Evolutionary conservation across 169 alveolate genomes (phyloP).

Genomic region (Plasmodium berghei): DNA sequence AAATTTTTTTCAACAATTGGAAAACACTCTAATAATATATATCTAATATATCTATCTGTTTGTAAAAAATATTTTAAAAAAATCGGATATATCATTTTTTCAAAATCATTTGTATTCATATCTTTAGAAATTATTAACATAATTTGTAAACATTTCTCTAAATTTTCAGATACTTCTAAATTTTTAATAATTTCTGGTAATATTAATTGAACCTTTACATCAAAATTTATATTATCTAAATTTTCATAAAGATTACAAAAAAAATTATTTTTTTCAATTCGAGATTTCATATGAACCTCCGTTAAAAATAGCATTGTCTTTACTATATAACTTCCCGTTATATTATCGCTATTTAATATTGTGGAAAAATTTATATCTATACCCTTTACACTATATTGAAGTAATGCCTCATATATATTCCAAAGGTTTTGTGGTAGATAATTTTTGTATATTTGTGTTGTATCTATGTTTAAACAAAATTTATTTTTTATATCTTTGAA

Average conservation of each 20-base stretch:
- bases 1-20: conserved; percentile 29
- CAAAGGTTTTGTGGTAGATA: conserved; percentile 22
- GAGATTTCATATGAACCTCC: conserved; percentile 80
- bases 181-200: conserved; percentile 63
- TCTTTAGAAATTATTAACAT: conserved; percentile 47
- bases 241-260: conserved; percentile 71
- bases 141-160: conserved; percentile 39
- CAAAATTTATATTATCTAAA: conserved; percentile 73
- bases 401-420: conserved; percentile 23
- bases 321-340: conserved; percentile 62
- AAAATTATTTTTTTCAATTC: conserved; percentile 71
- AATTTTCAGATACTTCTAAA: conserved; percentile 58
- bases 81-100: conserved; percentile 23
- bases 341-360: conserved; percentile 75
- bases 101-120: conserved; percentile 25
- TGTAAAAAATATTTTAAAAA: conserved; percentile 39
- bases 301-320: conserved; percentile 77
- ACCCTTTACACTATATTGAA: conserved; percentile 35
- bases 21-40: conserved; percentile 39
- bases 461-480: not conserved
- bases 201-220: conserved; percentile 74
- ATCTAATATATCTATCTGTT: conserved; percentile 58
- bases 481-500: not conserved
- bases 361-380: conserved; percentile 23
- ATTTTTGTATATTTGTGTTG: not conserved